Conservation (phyloP, 2,329 filamentous ascomycete genomes). For the Phyllosticta capitalensis region DNA sequence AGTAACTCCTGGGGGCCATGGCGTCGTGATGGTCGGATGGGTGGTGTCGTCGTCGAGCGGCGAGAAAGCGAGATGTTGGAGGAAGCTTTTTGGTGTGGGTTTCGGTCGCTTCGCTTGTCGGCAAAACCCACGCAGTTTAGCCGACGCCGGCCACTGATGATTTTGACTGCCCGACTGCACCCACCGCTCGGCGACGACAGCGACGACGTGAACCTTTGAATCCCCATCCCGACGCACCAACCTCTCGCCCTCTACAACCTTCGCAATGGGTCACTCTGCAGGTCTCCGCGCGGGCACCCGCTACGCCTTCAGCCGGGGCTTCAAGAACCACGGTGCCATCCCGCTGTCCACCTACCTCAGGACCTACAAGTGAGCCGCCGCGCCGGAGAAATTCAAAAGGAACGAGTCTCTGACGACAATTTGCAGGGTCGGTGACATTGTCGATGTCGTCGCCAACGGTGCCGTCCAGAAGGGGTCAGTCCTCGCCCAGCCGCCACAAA, state of each 20-base stretch:
- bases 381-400: neutral
- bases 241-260: conserved; percentile 11
- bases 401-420: conserved; percentile 1
- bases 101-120: conserved; percentile 5
- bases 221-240: neutral
- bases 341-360: conserved; percentile 86
- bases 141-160: conserved; percentile 4
- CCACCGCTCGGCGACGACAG: conserved; percentile 1
- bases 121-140: conserved; percentile 3
- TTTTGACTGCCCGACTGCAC: conserved; percentile 3
- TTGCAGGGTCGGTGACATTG: conserved; percentile 85
- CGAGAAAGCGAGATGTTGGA: conserved; percentile 1
- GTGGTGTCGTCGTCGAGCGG: conserved; percentile 20
- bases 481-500: neutral
- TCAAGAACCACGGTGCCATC: conserved; percentile 95
- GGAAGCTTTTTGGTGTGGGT: conserved; percentile 2
- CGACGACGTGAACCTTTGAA: conserved; percentile 3
- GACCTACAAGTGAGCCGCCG: conserved; percentile 66
- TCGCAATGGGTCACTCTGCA: conserved; percentile 46
- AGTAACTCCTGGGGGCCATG: conserved; percentile 61
- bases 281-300: conserved; percentile 35
- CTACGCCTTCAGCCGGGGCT: conserved; percentile 70
- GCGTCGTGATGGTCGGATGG: conserved; percentile 2
- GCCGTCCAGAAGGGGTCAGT: conserved; percentile 94
- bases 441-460: conserved; percentile 98